A percentile compares a stretch with the other conserved stretches of the same genome.
These are phyloP conservation scores for Pelargonium nanum DNA, from an alignment of 345 rosid genomes.

Conservation along the genomic window DNA sequence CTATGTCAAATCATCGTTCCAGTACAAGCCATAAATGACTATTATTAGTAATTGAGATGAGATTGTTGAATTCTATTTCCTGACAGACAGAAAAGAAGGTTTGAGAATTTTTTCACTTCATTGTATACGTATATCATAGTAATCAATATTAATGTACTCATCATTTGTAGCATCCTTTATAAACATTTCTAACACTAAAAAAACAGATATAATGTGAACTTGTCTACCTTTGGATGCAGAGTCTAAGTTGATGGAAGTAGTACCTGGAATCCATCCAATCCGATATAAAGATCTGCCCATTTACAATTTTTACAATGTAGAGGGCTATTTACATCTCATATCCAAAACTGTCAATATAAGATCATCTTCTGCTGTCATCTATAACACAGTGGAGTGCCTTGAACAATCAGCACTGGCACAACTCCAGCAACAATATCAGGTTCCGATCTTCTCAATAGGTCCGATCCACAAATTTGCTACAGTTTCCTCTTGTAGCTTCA, in stretches of 20 bases:
- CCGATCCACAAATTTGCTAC: slow-evolving; percentile 20
- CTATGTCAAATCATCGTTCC: background rate
- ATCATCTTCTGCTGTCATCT: slow-evolving; percentile 13
- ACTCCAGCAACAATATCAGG: slow-evolving; percentile 3
- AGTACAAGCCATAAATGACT: background rate
- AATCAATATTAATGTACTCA: too few relatives aligned
- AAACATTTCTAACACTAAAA: too few relatives aligned
- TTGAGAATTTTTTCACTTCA: too few relatives aligned
- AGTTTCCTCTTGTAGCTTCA: background rate
- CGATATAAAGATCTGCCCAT: background rate
- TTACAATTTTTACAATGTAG: background rate
- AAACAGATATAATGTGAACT: too few relatives aligned
- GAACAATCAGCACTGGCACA: slow-evolving; percentile 8
- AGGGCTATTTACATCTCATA: background rate
- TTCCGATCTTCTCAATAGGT: slow-evolving; percentile 12
- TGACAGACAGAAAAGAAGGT: too few relatives aligned
- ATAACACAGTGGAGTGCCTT: slow-evolving; percentile 18
- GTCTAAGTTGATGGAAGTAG: background rate
- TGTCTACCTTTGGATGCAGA: background rate
- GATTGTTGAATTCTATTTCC: too few relatives aligned
- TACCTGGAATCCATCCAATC: background rate
- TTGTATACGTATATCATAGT: too few relatives aligned
- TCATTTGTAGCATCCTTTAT: too few relatives aligned
- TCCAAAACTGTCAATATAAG: slow-evolving; percentile 1
- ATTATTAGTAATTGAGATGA: too few relatives aligned